Percentiles rank a stretch among this genome's conserved stretches.
Conservation (phyloP, 176 grass and related monocot genomes). For the Oryza punctata region DNA sequence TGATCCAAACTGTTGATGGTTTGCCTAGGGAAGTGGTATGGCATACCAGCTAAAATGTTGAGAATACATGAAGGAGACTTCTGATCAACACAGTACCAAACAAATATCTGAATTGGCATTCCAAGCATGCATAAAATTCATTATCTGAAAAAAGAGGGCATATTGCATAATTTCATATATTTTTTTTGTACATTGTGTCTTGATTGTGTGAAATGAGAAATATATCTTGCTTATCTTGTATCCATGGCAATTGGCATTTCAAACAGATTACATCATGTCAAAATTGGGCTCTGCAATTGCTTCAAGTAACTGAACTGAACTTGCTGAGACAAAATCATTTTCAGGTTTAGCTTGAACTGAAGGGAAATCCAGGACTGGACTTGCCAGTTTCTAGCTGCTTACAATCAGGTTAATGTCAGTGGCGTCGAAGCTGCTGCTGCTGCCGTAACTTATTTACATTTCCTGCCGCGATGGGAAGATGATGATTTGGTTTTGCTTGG, state of each 20-base stretch:
- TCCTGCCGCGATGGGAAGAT: neutral
- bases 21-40: neutral
- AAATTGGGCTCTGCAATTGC: neutral
- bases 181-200: neutral
- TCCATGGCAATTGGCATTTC: neutral
- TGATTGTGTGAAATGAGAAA: neutral
- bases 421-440: slow-evolving; percentile 27
- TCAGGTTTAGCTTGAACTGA: slow-evolving; percentile 65
- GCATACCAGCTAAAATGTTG: neutral
- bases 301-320: neutral
- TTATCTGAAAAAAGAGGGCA: too few relatives aligned
- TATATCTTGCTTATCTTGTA: neutral
- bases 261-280: neutral
- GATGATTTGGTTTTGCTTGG: slow-evolving; percentile 11
- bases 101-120: too few relatives aligned
- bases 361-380: neutral
- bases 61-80: neutral
- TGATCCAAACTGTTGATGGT: neutral
- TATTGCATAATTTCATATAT: neutral
- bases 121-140: too few relatives aligned
- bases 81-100: neutral
- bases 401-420: neutral
- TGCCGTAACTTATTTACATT: slow-evolving; percentile 7
- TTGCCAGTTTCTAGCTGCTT: neutral
- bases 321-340: neutral